Percentiles rank a stretch among this genome's conserved stretches.
Evolutionary conservation across 257 asterid genomes (phyloP).

Genomic region (Capsicum baccatum): DNA sequence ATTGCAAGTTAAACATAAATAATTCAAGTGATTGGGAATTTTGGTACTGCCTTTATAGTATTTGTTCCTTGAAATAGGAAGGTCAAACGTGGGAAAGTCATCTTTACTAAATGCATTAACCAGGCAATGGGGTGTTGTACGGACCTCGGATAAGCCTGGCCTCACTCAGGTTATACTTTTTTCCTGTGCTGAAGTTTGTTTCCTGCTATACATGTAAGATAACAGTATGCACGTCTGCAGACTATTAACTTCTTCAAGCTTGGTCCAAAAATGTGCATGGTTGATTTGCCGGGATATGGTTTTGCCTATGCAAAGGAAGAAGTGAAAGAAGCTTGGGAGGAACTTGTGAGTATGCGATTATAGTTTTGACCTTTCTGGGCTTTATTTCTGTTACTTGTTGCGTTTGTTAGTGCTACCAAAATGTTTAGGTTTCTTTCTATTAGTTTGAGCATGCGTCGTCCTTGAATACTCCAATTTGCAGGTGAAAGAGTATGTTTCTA

Average conservation of each 20-base stretch:
- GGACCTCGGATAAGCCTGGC: constrained; percentile 99
- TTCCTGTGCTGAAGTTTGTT: constrained; percentile 29
- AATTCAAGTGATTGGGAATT: not conserved
- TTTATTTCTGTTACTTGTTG: constrained; percentile 30
- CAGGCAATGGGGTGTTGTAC: constrained; percentile 96
- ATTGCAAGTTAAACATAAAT: not conserved
- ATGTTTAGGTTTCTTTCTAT: constrained; percentile 15
- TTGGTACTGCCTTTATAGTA: not conserved
- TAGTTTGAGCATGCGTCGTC: not conserved
- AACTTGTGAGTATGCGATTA: constrained; percentile 72
- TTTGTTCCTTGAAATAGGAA: constrained; percentile 52
- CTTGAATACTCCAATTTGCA: constrained; percentile 42
- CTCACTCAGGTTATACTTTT: constrained; percentile 79
- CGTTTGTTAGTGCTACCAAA: constrained; percentile 19
- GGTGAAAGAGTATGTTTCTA: constrained; percentile 96
- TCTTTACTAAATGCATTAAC: constrained; percentile 89
- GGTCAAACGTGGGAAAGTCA: constrained; percentile 98
- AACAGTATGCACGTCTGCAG: constrained; percentile 53
- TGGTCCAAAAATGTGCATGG: constrained; percentile 78
- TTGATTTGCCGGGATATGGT: constrained; percentile 99
- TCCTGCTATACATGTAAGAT: constrained; percentile 30
- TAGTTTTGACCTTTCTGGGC: constrained; percentile 26
- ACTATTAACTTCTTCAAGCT: constrained; percentile 84
- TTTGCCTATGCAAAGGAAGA: constrained; percentile 98
- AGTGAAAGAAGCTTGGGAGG: constrained; percentile 98